Evolutionary conservation across 805 yeast species (phyloP).

Genomic region (Yamadazyma philogaea): DNA sequence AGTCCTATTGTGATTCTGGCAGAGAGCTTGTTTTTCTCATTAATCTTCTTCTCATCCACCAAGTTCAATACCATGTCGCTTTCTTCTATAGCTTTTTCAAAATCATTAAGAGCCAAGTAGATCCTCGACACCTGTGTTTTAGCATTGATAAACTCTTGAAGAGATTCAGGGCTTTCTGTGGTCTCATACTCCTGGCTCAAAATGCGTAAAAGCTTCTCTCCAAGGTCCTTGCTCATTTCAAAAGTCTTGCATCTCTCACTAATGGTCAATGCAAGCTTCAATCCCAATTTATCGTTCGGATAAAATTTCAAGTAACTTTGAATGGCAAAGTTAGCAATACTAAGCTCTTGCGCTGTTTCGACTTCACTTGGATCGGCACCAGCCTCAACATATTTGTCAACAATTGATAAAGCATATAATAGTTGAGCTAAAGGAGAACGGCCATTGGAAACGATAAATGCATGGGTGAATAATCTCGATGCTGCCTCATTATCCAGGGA

Average conservation of each 20-base stretch:
- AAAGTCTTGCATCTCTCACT: slow-evolving; percentile 72
- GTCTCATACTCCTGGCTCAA: slow-evolving; percentile 58
- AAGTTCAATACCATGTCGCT: slow-evolving; percentile 56
- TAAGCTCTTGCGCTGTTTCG: slow-evolving; percentile 61
- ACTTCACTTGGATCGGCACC: slow-evolving; percentile 38
- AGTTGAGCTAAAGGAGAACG: slow-evolving; percentile 64
- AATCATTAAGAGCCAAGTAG: slow-evolving; percentile 57
- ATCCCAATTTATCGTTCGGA: slow-evolving; percentile 57
- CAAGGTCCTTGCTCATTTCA: slow-evolving; percentile 48
- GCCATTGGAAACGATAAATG: slow-evolving; percentile 75
- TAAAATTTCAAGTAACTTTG: slow-evolving; percentile 57
- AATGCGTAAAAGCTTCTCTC: slow-evolving; percentile 43
- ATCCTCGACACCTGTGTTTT: slow-evolving; percentile 74
- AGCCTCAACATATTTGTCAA: slow-evolving; percentile 43
- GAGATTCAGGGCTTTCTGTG: slow-evolving; percentile 44
- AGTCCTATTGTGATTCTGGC: slow-evolving; percentile 71
- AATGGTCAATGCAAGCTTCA: slow-evolving; percentile 51
- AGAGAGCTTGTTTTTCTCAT: slow-evolving; percentile 42
- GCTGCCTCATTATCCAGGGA: slow-evolving; percentile 52
- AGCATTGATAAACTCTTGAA: slow-evolving; percentile 53
- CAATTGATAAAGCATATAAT: slow-evolving; percentile 62
- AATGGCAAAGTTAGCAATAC: slow-evolving; percentile 66
- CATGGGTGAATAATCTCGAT: slow-evolving; percentile 65
- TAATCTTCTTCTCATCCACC: slow-evolving; percentile 37
- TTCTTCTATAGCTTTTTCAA: slow-evolving; percentile 55